Percentiles rank a stretch among this genome's conserved stretches.
Evolutionary conservation across 371 early-diverging fungal species (phyloP).

Genomic region (Haplosporangium sp.): DNA sequence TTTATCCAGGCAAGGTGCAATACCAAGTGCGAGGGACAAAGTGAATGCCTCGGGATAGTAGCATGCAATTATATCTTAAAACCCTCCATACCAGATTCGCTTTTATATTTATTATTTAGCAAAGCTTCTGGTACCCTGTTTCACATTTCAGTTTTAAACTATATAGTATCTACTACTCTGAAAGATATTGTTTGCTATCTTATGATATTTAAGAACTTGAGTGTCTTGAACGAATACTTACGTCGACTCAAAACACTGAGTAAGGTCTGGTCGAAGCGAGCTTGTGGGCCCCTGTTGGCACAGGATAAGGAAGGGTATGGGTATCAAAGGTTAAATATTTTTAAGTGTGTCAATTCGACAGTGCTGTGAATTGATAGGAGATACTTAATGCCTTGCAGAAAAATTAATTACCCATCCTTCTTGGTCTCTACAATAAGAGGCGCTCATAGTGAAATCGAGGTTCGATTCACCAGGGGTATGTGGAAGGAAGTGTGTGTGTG

Average conservation of each 20-base stretch:
- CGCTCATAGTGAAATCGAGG: constrained; percentile 14
- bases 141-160: neutral
- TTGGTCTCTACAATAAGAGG: constrained; percentile 15
- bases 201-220: neutral
- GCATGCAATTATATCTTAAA: neutral
- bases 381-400: no score
- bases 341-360: no score
- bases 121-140: no score
- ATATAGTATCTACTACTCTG: neutral
- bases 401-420: constrained; percentile 27
- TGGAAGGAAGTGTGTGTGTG: neutral
- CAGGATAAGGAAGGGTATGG: neutral
- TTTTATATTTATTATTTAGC: neutral
- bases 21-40: neutral
- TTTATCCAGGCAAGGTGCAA: neutral
- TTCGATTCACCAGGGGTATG: neutral
- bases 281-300: constrained; percentile 26
- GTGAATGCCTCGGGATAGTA: neutral
- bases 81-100: neutral
- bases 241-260: constrained; percentile 38
- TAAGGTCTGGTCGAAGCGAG: constrained; percentile 11
- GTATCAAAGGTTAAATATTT: neutral
- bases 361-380: no score
- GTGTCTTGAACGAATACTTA: constrained; percentile 12
- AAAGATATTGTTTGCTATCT: neutral